These are phyloP conservation scores for Eucalyptus globulus DNA, from an alignment of 345 rosid genomes.

Conservation along the genomic window DNA sequence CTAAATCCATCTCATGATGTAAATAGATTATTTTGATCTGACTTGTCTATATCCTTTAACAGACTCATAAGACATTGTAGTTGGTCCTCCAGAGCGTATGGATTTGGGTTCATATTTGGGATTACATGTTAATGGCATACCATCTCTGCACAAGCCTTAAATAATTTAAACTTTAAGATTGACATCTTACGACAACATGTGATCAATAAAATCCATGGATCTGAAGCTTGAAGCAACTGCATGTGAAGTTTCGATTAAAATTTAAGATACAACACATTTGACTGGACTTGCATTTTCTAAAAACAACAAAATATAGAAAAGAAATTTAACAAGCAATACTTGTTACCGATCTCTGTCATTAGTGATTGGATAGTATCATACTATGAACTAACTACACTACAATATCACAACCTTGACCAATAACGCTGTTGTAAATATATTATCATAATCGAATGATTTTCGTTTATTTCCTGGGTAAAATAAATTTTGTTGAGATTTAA, in stretches of 20 bases:
- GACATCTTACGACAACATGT: rapidly evolving
- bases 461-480: too few species aligned
- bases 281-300: neutral
- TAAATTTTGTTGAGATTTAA: too few species aligned
- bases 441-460: too few species aligned
- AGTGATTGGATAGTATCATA: neutral
- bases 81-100: rapidly evolving
- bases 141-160: neutral
- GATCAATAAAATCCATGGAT: rapidly evolving
- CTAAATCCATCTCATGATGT: rapidly evolving
- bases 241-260: neutral
- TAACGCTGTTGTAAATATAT: too few species aligned
- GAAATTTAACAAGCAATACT: conserved; percentile 1
- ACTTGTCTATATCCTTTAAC: rapidly evolving
- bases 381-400: too few species aligned
- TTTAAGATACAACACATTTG: neutral
- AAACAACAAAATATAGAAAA: too few species aligned
- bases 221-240: too few species aligned
- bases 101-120: rapidly evolving
- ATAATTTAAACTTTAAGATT: rapidly evolving
- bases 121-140: neutral
- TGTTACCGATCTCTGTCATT: rapidly evolving
- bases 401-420: too few species aligned
- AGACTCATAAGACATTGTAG: too few species aligned
- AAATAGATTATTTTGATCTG: rapidly evolving